Conservation (phyloP, 495 filamentous ascomycete genomes). For the Annulohypoxylon nitens region DNA sequence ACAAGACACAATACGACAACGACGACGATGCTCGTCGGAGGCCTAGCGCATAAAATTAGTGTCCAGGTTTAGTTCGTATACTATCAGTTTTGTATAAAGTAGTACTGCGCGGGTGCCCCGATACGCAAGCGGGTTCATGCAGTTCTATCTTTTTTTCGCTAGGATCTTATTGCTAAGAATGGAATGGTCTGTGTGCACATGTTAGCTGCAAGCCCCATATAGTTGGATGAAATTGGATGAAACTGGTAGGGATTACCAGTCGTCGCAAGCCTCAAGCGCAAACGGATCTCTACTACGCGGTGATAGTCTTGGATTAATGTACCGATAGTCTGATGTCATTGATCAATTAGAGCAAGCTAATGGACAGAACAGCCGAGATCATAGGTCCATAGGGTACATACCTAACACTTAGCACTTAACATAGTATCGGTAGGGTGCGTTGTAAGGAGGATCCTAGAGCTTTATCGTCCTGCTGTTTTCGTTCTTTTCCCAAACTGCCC, state of each 20-base stretch:
- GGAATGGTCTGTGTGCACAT: constrained; percentile 21
- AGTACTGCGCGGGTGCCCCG: constrained; percentile 7
- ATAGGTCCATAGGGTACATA: constrained; percentile 1
- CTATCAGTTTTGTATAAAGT: constrained; percentile 1
- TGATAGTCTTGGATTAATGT: constrained; percentile 25
- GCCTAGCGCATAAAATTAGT: constrained; percentile 21
- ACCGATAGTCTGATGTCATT: constrained; percentile 48
- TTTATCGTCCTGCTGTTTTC: constrained; percentile 35
- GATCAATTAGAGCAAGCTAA: constrained; percentile 28
- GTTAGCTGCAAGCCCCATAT: constrained; percentile 20
- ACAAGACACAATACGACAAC: constrained; percentile 33
- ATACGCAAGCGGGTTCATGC: constrained; percentile 31
- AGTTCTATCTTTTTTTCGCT: constrained; percentile 1
- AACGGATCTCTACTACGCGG: constrained; percentile 14
- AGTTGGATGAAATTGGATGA: constrained; percentile 27
- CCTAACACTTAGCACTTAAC: neutral
- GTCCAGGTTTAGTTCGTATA: constrained; percentile 18
- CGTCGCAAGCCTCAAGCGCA: constrained; percentile 23
- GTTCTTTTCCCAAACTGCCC: neutral
- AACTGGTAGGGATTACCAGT: constrained; percentile 28
- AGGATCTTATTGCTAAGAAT: constrained; percentile 25
- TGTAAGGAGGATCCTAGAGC: neutral
- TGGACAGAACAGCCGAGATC: constrained; percentile 29
- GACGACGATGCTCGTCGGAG: constrained; percentile 16
- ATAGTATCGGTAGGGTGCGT: too few relatives aligned